Percentiles rank a stretch among this genome's conserved stretches.
phyloP scores from a whole-genome alignment of 768 basidiomycete species.

The Porphyrellus cyaneotinctus region DNA sequence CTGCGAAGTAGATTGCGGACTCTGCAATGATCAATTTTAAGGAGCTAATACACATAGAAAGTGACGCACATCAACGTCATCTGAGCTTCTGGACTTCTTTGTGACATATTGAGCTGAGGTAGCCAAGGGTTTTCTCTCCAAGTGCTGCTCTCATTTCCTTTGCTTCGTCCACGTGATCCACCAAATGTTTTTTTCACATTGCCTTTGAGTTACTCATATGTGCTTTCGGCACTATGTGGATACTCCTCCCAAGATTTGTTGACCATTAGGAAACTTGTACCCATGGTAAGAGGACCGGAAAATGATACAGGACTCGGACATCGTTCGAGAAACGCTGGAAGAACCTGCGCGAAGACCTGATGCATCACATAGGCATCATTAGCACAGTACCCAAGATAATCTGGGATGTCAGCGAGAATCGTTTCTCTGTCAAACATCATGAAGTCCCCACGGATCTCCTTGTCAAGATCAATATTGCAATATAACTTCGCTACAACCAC shows the following conservation, averaged over 20 bases:
- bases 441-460: constrained; percentile 72
- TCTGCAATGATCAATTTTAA: constrained; percentile 6
- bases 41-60: neutral
- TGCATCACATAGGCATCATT: constrained; percentile 84
- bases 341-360: constrained; percentile 66
- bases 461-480: constrained; percentile 76
- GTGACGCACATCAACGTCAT: constrained; percentile 23
- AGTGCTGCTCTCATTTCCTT: constrained; percentile 41
- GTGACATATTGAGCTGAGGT: constrained; percentile 80
- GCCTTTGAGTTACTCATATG: constrained; percentile 67
- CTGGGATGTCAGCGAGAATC: constrained; percentile 60
- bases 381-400: constrained; percentile 83
- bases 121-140: constrained; percentile 83
- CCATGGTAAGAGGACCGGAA: constrained; percentile 88
- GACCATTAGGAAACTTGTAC: constrained; percentile 85
- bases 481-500: constrained; percentile 90
- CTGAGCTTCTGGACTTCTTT: constrained; percentile 62
- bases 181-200: constrained; percentile 56
- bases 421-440: constrained; percentile 63
- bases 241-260: constrained; percentile 89
- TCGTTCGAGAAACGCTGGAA: constrained; percentile 74
- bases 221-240: constrained; percentile 68
- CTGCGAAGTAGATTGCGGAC: neutral
- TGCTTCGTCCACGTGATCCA: constrained; percentile 61
- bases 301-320: constrained; percentile 95